Conservation (phyloP, 2,329 filamentous ascomycete genomes). For the Epicoccum sorghinum region DNA sequence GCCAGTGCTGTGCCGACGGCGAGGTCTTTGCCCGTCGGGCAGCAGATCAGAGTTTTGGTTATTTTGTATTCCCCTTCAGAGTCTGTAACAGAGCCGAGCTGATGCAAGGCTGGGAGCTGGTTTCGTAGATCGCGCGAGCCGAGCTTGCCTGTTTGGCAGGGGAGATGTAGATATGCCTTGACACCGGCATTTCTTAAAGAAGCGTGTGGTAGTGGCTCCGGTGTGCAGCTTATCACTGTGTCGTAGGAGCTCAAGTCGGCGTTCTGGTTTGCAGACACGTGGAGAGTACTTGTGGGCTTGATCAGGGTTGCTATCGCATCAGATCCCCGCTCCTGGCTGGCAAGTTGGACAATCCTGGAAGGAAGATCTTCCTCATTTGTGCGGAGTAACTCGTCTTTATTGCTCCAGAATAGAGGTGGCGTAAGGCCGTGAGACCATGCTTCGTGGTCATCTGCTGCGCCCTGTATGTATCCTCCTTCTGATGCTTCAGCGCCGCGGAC, state of each 20-base stretch:
- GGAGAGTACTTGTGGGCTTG: conserved; percentile 50
- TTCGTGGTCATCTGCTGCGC: conserved; percentile 92
- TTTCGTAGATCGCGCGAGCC: conserved; percentile 83
- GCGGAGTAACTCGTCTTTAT: conserved; percentile 65
- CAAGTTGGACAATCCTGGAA: conserved; percentile 55
- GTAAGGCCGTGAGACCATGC: conserved; percentile 87
- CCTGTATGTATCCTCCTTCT: conserved; percentile 84
- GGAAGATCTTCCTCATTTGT: conserved; percentile 70
- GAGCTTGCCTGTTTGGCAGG: conserved; percentile 73
- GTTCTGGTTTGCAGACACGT: conserved; percentile 49
- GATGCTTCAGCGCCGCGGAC: conserved; percentile 71
- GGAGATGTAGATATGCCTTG: conserved; percentile 62
- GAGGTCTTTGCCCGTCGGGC: conserved; percentile 79
- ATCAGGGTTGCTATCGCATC: conserved; percentile 46
- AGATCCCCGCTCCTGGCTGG: conserved; percentile 28
- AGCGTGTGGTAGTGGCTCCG: conserved; percentile 43
- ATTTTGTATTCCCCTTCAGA: no score
- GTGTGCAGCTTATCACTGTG: conserved; percentile 53
- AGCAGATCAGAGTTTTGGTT: conserved; percentile 60
- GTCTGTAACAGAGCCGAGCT: conserved; percentile 49
- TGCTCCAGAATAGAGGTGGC: conserved; percentile 77
- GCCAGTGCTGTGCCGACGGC: conserved; percentile 79
- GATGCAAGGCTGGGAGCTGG: conserved; percentile 67
- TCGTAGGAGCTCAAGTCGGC: conserved; percentile 47
- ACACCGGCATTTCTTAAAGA: conserved; percentile 20